These are phyloP conservation scores for Macrophomina phaseolina DNA, from an alignment of 2,329 filamentous ascomycete species.

Conservation along the genomic window DNA sequence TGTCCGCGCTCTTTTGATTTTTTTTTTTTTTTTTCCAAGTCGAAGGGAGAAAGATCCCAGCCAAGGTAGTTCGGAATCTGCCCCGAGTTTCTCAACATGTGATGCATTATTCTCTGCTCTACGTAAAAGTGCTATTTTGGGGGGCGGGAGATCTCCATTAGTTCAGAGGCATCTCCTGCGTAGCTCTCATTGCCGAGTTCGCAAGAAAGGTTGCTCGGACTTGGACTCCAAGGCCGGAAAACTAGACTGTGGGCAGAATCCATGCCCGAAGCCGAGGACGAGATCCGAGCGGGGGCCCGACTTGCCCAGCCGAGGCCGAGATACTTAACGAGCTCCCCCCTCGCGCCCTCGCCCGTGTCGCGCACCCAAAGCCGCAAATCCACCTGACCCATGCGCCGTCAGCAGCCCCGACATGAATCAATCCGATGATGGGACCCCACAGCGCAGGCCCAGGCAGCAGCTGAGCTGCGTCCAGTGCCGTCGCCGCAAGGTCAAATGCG, in stretches of 20 bases:
- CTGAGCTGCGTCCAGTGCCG: conserved; percentile 26
- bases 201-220: too few species aligned
- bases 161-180: too few species aligned
- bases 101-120: too few species aligned
- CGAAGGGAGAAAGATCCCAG: too few species aligned
- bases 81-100: too few species aligned
- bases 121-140: too few species aligned
- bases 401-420: not conserved
- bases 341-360: not conserved
- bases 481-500: conserved; percentile 26
- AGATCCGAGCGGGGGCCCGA: not conserved
- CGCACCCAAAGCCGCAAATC: not conserved
- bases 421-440: not conserved
- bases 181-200: too few species aligned
- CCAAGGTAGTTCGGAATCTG: too few species aligned
- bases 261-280: conserved; percentile 13
- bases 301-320: conserved; percentile 6
- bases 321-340: conserved; percentile 1
- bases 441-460: conserved; percentile 8
- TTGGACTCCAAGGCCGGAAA: too few species aligned
- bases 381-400: not conserved
- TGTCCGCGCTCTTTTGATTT: too few species aligned
- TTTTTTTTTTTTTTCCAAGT: too few species aligned
- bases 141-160: too few species aligned
- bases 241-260: not conserved